Evolutionary conservation across 495 filamentous ascomycete species (phyloP), one percentile per base, ranked within the genome.

Genomic region (Trypethelium eluteriae): DNA sequence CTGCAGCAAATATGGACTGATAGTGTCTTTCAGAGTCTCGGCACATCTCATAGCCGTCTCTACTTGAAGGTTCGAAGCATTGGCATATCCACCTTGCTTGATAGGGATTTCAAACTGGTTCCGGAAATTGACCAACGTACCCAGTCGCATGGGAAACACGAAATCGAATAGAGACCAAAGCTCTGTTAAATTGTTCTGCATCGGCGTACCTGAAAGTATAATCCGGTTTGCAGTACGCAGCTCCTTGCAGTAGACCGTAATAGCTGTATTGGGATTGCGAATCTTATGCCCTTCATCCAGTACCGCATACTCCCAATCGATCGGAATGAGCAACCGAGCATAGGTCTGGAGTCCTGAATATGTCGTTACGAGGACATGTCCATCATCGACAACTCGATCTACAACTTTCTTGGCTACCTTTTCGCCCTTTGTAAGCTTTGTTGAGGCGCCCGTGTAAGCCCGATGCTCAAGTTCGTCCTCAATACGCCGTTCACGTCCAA

Each of bases 271-370:
- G 2, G 94, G 94, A 72, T 98, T 98, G 32, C 93, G 86, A 68
- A 98, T 98, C 77, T 96, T 96, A 77, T 98, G 94, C 10, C 94
- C 94, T 80, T 98, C 94, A 63, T 98, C 94, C 2, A 98, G 85
- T 18, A 98, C 89, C 39, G 91, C 94, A 77, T 92, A 96, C 3
- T 88, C 88, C 94, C 94, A 98, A 53, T 96, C 84, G 1, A 89
- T 83, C 1, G 87, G 85, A 53, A 93, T 88, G 41, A 98, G 79
- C 62, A 90, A 78, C 64, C 89, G 85, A 0, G 85, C 85, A 74
- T 98, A 97, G 0, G 86, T 92, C 70, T 96, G 91, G 7, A 98
- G 81, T 0, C 94, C 93, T 16, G 92, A 88, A 73, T 98, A 98
- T 0, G 94, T 97, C 0, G 94, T 98, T 25, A 98, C 86, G 14